These are phyloP conservation scores for Apiotrichum akiyoshidainum DNA, from an alignment of 1,284 basidiomycete species.

Conservation along the genomic window DNA sequence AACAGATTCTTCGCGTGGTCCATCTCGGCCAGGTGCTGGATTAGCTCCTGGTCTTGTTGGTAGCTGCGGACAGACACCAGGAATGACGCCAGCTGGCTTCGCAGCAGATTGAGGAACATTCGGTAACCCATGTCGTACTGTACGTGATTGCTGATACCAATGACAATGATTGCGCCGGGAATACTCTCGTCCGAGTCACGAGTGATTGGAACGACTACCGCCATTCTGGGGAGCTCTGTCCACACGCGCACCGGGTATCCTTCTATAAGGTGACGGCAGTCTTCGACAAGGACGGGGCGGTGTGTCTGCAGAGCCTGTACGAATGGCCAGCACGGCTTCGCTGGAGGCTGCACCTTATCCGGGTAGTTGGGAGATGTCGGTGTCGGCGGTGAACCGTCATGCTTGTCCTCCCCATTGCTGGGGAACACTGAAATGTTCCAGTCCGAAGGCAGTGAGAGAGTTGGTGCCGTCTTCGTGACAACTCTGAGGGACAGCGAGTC, in stretches of 20 bases:
- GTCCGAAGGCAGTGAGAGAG: too few relatives aligned
- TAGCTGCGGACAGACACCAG: slow-evolving; percentile 26
- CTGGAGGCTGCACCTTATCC: neutral
- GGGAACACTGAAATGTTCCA: too few relatives aligned
- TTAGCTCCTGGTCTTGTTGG: slow-evolving; percentile 34
- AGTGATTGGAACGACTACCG: slow-evolving; percentile 48
- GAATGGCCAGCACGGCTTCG: slow-evolving; percentile 40
- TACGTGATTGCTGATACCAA: slow-evolving; percentile 47
- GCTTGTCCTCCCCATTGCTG: too few relatives aligned
- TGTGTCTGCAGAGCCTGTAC: slow-evolving; percentile 35
- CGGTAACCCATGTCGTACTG: slow-evolving; percentile 35
- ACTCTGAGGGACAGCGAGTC: too few relatives aligned
- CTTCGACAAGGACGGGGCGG: slow-evolving; percentile 35
- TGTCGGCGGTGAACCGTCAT: slow-evolving; percentile 19
- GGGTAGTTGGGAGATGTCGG: neutral
- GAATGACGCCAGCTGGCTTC: slow-evolving; percentile 11
- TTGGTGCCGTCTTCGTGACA: too few relatives aligned
- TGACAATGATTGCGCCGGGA: slow-evolving; percentile 42
- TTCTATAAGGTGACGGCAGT: slow-evolving; percentile 36
- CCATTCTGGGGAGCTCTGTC: slow-evolving; percentile 46
- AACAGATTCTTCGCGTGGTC: slow-evolving; percentile 49
- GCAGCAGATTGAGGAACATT: slow-evolving; percentile 25
- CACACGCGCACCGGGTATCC: slow-evolving; percentile 44
- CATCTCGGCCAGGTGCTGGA: slow-evolving; percentile 48
- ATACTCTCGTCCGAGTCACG: slow-evolving; percentile 43